Base-by-base conservation (phyloP, 2,329 filamentous ascomycete genomes). In the Passalora sequoiae region DNA sequence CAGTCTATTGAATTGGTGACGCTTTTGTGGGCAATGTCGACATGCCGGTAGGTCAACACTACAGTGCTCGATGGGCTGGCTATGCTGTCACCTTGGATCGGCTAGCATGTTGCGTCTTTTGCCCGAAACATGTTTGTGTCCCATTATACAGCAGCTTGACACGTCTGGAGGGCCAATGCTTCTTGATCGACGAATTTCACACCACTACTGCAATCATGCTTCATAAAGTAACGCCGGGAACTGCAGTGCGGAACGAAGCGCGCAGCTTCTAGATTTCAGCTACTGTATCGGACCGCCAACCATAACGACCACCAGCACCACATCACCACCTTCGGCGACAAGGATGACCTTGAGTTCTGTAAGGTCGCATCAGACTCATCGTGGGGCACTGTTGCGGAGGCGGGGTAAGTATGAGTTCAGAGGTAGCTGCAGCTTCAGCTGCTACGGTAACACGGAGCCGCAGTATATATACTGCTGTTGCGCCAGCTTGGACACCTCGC, bases 381-480 rank as follows among this genome's bases (percentile, higher is more conserved):
- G 33, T 36, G 33, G 33, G 33, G 33, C 24, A 36, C 33, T 24
- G 19, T 24, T 21, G 17, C 6, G n/a, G 7, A 20, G 24, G 37
- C 37, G 37, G 27, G 41, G 41, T 39, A 39, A 25, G 22, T 29
- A 25, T 28, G 13, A 21, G 17, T 36, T n/a, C 24, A 20, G 24
- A 27, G 33, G 25, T 38, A 38, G 41, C 28, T n/a, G n/a, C n/a
- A n/a, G n/a, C 29, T 29, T 29, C n/a, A 27, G 13, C 31, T 35
- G 19, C 6, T 27, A n/a, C 32, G 15, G 10, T 19, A 17, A 3
- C 10, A 21, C 28, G 6, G 28, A n/a, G n/a, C n/a, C n/a, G 24
- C 9, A 27, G 22, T 32, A 42, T 47, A 47, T 47, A 50, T 47
- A 47, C 40, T 30, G 13, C 13, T 15, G 7, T 27, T 9, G 3